Evolutionary conservation across 2,329 filamentous ascomycete species (phyloP), one percentile per base, ranked within the genome.

Genomic region (Claviceps africana): DNA sequence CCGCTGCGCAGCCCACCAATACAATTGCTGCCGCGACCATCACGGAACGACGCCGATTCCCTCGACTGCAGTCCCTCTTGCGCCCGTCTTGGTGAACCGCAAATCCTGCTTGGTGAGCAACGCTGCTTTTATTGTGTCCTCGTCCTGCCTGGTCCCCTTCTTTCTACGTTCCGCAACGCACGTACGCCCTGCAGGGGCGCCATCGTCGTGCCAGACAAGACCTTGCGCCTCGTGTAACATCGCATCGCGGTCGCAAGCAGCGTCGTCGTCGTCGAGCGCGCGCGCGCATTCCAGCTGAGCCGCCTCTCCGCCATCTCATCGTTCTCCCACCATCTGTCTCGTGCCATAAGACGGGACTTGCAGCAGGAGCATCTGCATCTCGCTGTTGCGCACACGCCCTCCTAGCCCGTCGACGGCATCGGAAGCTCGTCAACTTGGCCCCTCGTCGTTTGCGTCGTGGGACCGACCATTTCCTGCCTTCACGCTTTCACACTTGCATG

Each of bases 11-110:
- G 46, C 47, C 44, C 53, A 54, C 55, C 55, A 47, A 53, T 53
- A 40, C 54, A 54, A 35, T 51, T 49, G 51, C 28, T 46, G 45
- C 48, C 22, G 40, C 47, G 42, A 43, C 54, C 48, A 46, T 52
- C 48, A 57, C 47, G 51, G 50, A 56, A 53, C 51, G 40, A 49
- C 53, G 54, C 56, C 54, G 53, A 54, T 53, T 56, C 53, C 54
- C 51, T 54, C 51, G 53, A 51, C 43, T 45, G 50, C 52, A 49
- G 48, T 47, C 43, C 48, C 42, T 21, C 30, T 50, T 50, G 48
- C 47, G 48, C 48, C 19, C n/a, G 47, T 28, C 31, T 19, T 46
- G 31, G 33, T 37, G 13, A 15, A 40, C n/a, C 22, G 39, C 28
- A 40, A 31, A 33, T 13, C 19, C 48, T 50, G 39, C 39, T 31